Conservation (phyloP, 306 rosid species). For the Mimosa pudica region DNA sequence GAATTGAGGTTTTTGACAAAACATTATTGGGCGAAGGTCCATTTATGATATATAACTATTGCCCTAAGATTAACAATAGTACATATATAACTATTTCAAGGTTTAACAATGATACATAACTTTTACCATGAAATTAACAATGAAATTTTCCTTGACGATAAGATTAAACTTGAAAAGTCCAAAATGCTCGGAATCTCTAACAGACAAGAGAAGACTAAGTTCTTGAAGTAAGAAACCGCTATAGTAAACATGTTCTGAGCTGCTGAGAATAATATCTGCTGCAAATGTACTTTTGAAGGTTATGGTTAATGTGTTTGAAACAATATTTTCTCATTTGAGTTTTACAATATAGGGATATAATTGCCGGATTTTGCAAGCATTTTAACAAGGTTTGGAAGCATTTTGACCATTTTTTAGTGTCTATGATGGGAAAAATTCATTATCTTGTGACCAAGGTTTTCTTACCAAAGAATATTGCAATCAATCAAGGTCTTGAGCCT, state of each 20-base stretch:
- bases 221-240: neutral
- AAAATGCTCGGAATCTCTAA: neutral
- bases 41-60: too few species aligned
- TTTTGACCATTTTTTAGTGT: neutral
- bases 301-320: neutral
- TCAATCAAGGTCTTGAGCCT: neutral
- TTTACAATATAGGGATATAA: too few species aligned
- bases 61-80: too few species aligned
- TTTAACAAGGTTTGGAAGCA: neutral
- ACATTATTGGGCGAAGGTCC: neutral
- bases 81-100: too few species aligned
- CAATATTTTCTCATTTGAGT: neutral
- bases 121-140: too few species aligned
- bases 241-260: neutral
- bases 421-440: neutral
- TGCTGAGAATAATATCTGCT: neutral
- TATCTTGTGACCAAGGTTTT: neutral
- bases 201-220: neutral
- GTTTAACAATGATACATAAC: too few species aligned
- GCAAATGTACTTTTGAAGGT: constrained; percentile 14
- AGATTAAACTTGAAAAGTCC: too few species aligned
- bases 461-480: neutral
- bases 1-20: constrained; percentile 1
- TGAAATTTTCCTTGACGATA: too few species aligned
- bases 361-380: neutral